Base-by-base conservation (phyloP, 306 rosid species). In the Spatholobus suberectus region DNA sequence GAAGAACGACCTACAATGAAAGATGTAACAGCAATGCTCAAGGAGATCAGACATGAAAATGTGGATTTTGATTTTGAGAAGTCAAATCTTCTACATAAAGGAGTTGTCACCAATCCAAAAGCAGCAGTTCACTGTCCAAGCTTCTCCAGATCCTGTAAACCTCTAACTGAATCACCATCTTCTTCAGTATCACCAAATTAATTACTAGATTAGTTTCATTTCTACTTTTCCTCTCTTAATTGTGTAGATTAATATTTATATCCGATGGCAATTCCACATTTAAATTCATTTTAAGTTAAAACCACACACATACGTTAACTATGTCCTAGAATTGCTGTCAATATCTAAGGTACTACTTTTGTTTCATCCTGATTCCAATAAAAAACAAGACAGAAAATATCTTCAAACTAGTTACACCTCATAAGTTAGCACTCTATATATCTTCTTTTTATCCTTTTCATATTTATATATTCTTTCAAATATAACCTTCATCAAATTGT, bases 1-100 rank as follows among this genome's bases (percentile, higher is more conserved):
- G 93, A 80, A 68, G 97, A 93, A 77, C 63, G 97, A 72, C 96
- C 97, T 4, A 84, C 92, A 5, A 93, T 93, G 97, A 91, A 90
- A 80, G 97, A 91, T 63, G 92, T 93, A 2, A 66, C 96, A 7
- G 90, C 91, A 61, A 91, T 91, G 97, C 90, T 93, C 84, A 90
- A 90, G 81, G 96, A 93, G 85, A 93, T 93, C 68, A 85, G 78
- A 69, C 90, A 86, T 13, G 94, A 86, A 32, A 86, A 44, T 27
- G 90, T 86, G 3, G 89, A 87, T 52, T 89, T 81, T 20, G 90
- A 90, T 65, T 57, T 57, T 57, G 65, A 57, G 34, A 90, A 91
- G 59, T 84, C 86, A 20, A 82, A 52, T 49, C 51, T 86, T 24
- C 86, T 83, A 41, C 81, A 82, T 40, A 89, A 84, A 74, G 90